Percentiles rank a stretch among this genome's conserved stretches.
phyloP scores from a whole-genome alignment of 768 basidiomycete genomes.

The Rhizopogon vesiculosus region DNA sequence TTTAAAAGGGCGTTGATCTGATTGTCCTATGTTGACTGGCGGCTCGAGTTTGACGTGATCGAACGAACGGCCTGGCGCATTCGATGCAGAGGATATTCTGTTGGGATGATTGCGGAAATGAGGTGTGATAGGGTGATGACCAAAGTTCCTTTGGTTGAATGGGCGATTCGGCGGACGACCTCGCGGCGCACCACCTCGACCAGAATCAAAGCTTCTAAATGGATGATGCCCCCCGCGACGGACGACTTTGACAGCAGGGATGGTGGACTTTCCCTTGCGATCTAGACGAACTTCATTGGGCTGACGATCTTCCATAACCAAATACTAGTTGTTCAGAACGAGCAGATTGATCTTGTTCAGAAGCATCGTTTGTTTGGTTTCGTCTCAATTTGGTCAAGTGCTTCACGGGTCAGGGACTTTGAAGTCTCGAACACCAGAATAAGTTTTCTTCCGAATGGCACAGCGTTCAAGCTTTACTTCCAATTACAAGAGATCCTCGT shows the following conservation, averaged over 20 bases:
- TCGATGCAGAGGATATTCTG: neutral
- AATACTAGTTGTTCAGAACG: neutral
- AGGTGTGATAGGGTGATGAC: neutral
- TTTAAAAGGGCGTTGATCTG: neutral
- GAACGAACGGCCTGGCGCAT: neutral
- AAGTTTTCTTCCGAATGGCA: neutral
- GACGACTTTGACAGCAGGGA: slow-evolving; percentile 22
- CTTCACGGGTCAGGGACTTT: neutral
- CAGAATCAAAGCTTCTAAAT: neutral
- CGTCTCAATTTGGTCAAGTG: slow-evolving; percentile 3
- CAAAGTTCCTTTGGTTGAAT: neutral
- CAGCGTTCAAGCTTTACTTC: slow-evolving; percentile 1
- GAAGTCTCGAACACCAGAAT: too few species aligned
- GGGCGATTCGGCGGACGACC: neutral
- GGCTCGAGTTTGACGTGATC: neutral
- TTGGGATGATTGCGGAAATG: neutral
- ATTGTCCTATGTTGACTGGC: neutral
- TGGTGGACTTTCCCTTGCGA: slow-evolving; percentile 24
- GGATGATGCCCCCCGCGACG: slow-evolving; percentile 1
- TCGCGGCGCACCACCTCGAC: neutral
- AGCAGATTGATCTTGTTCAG: neutral
- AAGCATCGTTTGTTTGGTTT: slow-evolving; percentile 16
- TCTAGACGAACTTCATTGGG: slow-evolving; percentile 33
- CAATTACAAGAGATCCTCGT: slow-evolving; percentile 12
- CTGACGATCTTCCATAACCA: slow-evolving; percentile 32